A percentile compares a stretch with the other conserved stretches of the same genome.
Evolutionary conservation across 495 filamentous ascomycete species (phyloP).

Genomic region (Aspergillus incahuasiensis): DNA sequence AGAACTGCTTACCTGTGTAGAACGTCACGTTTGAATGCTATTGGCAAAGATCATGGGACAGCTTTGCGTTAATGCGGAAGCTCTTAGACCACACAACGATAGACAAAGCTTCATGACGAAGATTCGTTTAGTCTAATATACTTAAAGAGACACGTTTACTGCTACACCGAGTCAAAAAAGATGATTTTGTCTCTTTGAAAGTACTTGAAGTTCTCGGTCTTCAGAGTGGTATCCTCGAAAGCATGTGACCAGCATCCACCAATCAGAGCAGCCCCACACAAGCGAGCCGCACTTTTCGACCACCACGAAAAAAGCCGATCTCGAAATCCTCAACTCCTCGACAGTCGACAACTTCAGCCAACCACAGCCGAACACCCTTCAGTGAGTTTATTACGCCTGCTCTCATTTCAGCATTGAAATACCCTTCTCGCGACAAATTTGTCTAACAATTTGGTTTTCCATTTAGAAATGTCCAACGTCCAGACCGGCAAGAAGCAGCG

Average conservation of each 20-base stretch:
- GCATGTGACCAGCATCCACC: constrained; percentile 14
- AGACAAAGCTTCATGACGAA: background rate
- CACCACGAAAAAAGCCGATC: constrained; percentile 28
- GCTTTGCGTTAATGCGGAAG: background rate
- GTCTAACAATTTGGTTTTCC: constrained; percentile 19
- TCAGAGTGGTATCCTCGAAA: too few species aligned
- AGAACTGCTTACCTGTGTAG: too few species aligned
- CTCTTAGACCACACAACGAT: background rate
- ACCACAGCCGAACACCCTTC: constrained; percentile 42
- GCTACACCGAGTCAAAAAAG: too few species aligned
- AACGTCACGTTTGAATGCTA: too few species aligned
- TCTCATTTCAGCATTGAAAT: background rate
- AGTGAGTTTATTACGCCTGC: constrained; percentile 28
- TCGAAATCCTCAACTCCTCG: constrained; percentile 26
- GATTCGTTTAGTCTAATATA: too few species aligned
- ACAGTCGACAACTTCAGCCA: constrained; percentile 40
- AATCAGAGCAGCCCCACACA: constrained; percentile 24
- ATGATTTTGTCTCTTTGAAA: background rate
- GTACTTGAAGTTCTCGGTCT: background rate
- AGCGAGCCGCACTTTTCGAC: constrained; percentile 46
- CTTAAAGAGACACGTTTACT: too few species aligned
- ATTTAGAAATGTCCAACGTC: constrained; percentile 66
- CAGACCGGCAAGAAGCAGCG: constrained; percentile 66
- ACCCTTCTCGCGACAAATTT: background rate
- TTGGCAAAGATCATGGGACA: background rate